A percentile compares a stretch with the other conserved stretches of the same genome.
Conservation (phyloP, 176 grass and related monocot species). For the Thinopyrum elongatum region DNA sequence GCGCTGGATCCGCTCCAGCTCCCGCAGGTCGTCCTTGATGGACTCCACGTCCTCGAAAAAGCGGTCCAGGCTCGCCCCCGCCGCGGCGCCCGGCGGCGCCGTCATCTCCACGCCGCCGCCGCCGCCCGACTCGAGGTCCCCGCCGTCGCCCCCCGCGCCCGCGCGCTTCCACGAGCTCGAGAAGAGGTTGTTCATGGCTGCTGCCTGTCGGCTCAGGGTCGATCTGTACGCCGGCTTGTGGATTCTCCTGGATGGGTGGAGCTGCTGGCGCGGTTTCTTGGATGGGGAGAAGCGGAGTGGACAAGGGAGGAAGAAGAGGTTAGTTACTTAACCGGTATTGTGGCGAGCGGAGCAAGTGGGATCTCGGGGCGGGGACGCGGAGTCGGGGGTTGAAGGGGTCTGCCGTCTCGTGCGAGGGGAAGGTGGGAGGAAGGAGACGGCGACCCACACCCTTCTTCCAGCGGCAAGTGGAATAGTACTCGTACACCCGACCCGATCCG, state of each 20-base stretch:
- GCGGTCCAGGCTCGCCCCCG: constrained; percentile 64
- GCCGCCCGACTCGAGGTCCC: constrained; percentile 44
- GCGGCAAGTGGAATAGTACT: not conserved
- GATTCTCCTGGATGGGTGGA: not conserved
- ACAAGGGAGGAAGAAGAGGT: not conserved
- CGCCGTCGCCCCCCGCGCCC: not conserved
- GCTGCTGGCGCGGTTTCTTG: constrained; percentile 5
- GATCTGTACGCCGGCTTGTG: not conserved
- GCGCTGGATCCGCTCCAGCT: constrained; percentile 73
- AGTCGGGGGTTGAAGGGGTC: constrained; percentile 37
- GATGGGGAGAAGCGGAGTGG: constrained; percentile 24
- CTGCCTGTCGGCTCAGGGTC: not conserved
- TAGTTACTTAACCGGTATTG: not conserved
- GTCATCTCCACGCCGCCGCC: constrained; percentile 62
- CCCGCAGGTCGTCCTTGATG: constrained; percentile 87
- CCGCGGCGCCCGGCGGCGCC: constrained; percentile 15
- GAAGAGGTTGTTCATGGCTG: constrained; percentile 78
- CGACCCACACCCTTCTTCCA: not conserved
- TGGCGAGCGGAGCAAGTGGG: not conserved
- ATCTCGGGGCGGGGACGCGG: constrained; percentile 22
- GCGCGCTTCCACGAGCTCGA: constrained; percentile 66
- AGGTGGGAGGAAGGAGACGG: constrained; percentile 40
- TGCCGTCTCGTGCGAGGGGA: not conserved
- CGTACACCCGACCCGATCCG: no score
- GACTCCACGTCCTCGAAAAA: constrained; percentile 97